Base-by-base conservation (phyloP, 2,329 filamentous ascomycete species). In the Clathrospora elynae region DNA sequence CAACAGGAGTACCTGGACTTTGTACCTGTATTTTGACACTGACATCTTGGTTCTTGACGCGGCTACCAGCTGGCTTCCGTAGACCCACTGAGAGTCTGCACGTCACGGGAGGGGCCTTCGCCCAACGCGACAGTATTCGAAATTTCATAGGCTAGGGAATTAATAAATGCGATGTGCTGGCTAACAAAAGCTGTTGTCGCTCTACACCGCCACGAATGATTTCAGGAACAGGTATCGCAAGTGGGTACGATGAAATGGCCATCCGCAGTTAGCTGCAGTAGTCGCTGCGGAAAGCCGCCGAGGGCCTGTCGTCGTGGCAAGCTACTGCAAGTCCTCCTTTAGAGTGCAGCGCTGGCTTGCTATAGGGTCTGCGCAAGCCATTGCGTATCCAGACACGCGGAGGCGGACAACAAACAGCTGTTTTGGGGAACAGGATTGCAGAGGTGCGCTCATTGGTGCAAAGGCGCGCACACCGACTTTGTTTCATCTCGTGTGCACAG, bases 221-320 rank as follows among this genome's bases (percentile, higher is more conserved):
- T 47, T 51, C 58, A 61, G 61, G 61, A 53, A 61, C 57, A 53
- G 49, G 53, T 43, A 51, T 51, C 53, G 38, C 39, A 26, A 53
- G 62, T 62, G 59, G 61, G 45, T 51, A 58, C 53, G 18, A 47
- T 39, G 43, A 48, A 44, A 49, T 47, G 42, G 41, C 40, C 47
- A 49, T 40, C 42, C 39, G 44, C 53, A 53, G 53, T 54, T 55
- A 49, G 55, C 55, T 66, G 62, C 64, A 67, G 59, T 64, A 64
- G 62, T 43, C 46, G 46, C 41, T 38, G 43, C 43, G 51, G 40
- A 47, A 25, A 4, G 37, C 32, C 31, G 35, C 37, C 54, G 49
- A 59, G 54, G 53, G 45, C 55, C 56, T 61, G 49, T 57, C 53
- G 26, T 23, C 35, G 24, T 33, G 42, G 42, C 42, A 35, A 43